These are phyloP conservation scores for Penicillium simplicissimum DNA, from an alignment of 495 filamentous ascomycete species.

Conservation along the genomic window DNA sequence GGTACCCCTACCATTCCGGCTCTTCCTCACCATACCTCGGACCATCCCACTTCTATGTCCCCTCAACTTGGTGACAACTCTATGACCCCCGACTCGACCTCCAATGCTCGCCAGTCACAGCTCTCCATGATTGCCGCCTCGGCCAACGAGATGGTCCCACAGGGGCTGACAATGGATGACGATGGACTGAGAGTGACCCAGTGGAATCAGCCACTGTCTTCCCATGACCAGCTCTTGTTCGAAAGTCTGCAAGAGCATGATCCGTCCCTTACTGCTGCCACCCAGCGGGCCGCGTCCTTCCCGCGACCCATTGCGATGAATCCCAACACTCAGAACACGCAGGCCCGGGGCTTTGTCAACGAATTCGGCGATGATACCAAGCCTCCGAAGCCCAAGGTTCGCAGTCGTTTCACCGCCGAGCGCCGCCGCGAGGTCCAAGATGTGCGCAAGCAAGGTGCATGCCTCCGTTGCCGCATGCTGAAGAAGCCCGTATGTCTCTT, in stretches of 20 bases:
- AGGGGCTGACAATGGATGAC: constrained; percentile 43
- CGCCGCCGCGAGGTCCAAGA: constrained; percentile 78
- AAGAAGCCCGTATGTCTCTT: constrained; percentile 64
- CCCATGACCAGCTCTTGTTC: constrained; percentile 48
- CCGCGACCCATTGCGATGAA: constrained; percentile 59
- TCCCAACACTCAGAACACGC: constrained; percentile 49
- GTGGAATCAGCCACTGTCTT: constrained; percentile 46
- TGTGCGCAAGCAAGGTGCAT: constrained; percentile 78
- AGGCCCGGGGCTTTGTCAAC: constrained; percentile 57
- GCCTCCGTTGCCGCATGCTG: constrained; percentile 82
- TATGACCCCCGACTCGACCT: constrained; percentile 40
- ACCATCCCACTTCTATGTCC: constrained; percentile 42
- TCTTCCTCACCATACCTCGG: constrained; percentile 35
- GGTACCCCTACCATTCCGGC: constrained; percentile 35
- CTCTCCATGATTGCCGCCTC: constrained; percentile 53
- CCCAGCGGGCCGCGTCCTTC: constrained; percentile 48
- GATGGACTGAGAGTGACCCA: constrained; percentile 41
- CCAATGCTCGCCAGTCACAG: constrained; percentile 48
- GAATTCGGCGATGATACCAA: constrained; percentile 57
- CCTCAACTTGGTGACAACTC: constrained; percentile 42
- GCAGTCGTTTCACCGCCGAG: constrained; percentile 66
- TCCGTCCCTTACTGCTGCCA: constrained; percentile 46
- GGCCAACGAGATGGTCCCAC: constrained; percentile 51
- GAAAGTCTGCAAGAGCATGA: constrained; percentile 50
- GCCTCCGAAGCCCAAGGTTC: constrained; percentile 56